Conservation (phyloP, 1,284 basidiomycete genomes). For the Phenoliferia sp. region DNA sequence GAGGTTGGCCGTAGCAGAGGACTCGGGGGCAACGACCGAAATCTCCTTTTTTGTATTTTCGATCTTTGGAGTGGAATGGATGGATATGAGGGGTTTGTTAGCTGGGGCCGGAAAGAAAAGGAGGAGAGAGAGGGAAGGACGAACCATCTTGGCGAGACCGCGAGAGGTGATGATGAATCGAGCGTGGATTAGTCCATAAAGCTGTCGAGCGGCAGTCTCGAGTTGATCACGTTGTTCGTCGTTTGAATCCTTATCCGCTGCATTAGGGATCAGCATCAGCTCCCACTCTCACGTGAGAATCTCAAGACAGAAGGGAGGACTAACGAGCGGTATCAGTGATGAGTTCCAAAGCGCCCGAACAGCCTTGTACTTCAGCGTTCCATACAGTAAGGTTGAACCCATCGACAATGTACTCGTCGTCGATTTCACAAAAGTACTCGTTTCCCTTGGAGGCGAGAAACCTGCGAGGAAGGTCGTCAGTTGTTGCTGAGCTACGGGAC, state of each 20-base stretch:
- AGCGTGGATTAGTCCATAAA: slow-evolving; percentile 96
- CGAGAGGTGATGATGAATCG: slow-evolving; percentile 92
- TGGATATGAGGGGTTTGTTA: neutral
- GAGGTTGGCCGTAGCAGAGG: slow-evolving; percentile 81
- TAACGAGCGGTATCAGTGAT: slow-evolving; percentile 82
- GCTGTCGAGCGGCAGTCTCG: slow-evolving; percentile 81
- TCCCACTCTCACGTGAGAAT: slow-evolving; percentile 34
- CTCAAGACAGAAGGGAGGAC: slow-evolving; percentile 35
- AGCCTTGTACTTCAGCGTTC: slow-evolving; percentile 94
- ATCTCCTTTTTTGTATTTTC: slow-evolving; percentile 97
- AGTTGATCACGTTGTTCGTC: slow-evolving; percentile 52
- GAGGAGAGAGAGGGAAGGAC: neutral
- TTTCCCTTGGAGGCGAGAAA: slow-evolving; percentile 81
- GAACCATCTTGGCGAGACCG: slow-evolving; percentile 82
- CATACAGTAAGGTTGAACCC: slow-evolving; percentile 96
- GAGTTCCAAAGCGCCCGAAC: slow-evolving; percentile 86
- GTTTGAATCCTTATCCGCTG: slow-evolving; percentile 51
- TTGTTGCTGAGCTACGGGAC: too few relatives aligned
- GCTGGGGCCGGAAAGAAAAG: neutral
- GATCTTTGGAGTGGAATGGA: slow-evolving; percentile 9
- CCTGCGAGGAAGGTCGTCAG: slow-evolving; percentile 51
- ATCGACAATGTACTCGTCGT: slow-evolving; percentile 98
- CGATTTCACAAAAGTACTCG: slow-evolving; percentile 99
- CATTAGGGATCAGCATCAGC: slow-evolving; percentile 64
- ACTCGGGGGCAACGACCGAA: slow-evolving; percentile 94